phyloP scores from a whole-genome alignment of 1,139 yeast species.

The Sugiyamaella neomexicana region DNA sequence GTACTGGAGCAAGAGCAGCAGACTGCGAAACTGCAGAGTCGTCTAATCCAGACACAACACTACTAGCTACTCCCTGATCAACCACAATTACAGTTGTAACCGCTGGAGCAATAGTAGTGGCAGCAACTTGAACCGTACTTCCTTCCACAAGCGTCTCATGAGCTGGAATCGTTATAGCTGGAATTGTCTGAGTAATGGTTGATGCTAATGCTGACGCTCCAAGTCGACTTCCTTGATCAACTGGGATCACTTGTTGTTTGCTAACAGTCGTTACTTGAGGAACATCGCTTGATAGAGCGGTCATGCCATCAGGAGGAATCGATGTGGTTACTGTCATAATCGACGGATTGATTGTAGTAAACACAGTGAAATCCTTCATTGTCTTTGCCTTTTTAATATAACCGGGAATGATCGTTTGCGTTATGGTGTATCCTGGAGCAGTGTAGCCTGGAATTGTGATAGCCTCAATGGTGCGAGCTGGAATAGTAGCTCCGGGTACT shows the following conservation, averaged over 20 bases:
- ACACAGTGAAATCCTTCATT: constrained; percentile 23
- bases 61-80: constrained; percentile 3
- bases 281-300: not conserved
- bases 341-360: constrained; percentile 21
- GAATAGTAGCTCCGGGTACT: constrained; percentile 27
- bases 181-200: constrained; percentile 21
- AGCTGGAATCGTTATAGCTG: constrained; percentile 17
- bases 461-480: constrained; percentile 21
- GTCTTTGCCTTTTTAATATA: constrained; percentile 21
- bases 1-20: constrained; percentile 15
- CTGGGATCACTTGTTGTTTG: constrained; percentile 19
- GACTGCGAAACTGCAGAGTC: constrained; percentile 10
- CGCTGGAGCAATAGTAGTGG: constrained; percentile 15
- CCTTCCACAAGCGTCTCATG: not conserved
- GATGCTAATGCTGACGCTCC: constrained; percentile 16
- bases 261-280: constrained; percentile 23
- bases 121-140: not conserved
- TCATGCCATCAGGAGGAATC: constrained; percentile 9
- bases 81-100: constrained; percentile 15
- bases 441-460: constrained; percentile 23
- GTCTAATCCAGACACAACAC: not conserved
- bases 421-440: constrained; percentile 23
- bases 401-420: constrained; percentile 27
- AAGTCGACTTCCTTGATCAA: constrained; percentile 14
- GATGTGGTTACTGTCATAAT: constrained; percentile 21